These are phyloP conservation scores for button mushroom (Agaricus bisporus) DNA, from an alignment of 768 basidiomycete species.

Conservation along the genomic window DNA sequence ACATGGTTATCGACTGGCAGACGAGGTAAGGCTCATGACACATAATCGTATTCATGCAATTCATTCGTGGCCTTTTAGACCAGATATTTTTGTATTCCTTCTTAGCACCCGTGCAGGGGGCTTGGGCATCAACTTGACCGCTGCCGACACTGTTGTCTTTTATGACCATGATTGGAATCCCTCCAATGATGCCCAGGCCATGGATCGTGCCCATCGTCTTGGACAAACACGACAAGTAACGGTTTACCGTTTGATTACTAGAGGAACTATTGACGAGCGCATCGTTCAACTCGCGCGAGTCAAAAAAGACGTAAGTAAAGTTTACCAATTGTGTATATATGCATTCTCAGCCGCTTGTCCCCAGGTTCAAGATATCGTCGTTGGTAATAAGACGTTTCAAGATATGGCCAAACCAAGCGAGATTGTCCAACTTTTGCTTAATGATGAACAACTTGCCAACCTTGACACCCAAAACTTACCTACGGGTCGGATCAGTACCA, in stretches of 20 bases:
- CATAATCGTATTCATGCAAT: neutral
- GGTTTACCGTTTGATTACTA: constrained; percentile 91
- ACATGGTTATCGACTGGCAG: constrained; percentile 99
- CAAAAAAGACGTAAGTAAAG: constrained; percentile 81
- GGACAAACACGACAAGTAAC: constrained; percentile 97
- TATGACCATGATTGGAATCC: constrained; percentile 97
- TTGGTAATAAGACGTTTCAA: constrained; percentile 92
- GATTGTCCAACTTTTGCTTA: constrained; percentile 90
- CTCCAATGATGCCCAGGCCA: constrained; percentile 95
- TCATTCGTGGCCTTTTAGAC: constrained; percentile 33
- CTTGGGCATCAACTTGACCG: constrained; percentile 92
- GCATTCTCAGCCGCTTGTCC: neutral
- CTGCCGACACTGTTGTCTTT: constrained; percentile 93
- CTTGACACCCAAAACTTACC: constrained; percentile 37
- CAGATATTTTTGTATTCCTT: constrained; percentile 85
- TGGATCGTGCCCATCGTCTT: constrained; percentile 96
- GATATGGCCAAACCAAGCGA: constrained; percentile 94
- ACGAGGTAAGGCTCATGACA: constrained; percentile 56
- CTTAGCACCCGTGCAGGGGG: constrained; percentile 95
- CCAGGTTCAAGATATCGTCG: constrained; percentile 98
- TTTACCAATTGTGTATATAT: neutral
- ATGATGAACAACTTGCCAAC: constrained; percentile 86
- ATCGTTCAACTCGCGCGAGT: constrained; percentile 94
- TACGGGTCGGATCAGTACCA: constrained; percentile 23
- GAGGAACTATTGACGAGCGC: constrained; percentile 93